Base-by-base conservation (phyloP, 2,329 filamentous ascomycete species). In the Arthroderma uncinatum region DNA sequence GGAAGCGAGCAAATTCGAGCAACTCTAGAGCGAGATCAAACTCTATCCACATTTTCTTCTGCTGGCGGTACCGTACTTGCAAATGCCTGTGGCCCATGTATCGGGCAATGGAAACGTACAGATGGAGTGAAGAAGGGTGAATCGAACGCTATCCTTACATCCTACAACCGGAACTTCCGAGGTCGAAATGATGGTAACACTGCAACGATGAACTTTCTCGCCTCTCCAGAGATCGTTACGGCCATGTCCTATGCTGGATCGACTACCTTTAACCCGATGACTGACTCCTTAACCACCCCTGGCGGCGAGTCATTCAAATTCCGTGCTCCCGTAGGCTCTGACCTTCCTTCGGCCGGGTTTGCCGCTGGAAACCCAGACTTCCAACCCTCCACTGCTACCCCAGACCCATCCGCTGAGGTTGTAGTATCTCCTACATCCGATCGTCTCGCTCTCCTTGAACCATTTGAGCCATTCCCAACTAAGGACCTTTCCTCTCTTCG, bases 101-200 rank as follows among this genome's bases (percentile, higher is more conserved):
- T 95, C 64, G 91, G 92, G 1, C 90, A 95, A 74, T 98, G 93
- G 93, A 88, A 87, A 69, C 85, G 93, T 58, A 92, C 88, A 16
- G 93, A 97, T 68, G 87, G 84, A 21, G 82, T 94, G 16, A 73
- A 76, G 64, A 95, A 95, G 76, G 91, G 90, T 61, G 88, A 91
- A 58, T 78, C 82, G 56, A 98, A 98, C 69, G 93, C 93, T 61
- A 97, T 98, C 66, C 82, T 98, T 67, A 92, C 90, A 8, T 96
- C 91, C 0, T 98, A 96, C 78, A 98, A 98, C 80, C 88, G 93
- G 60, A 98, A 98, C 76, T 98, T 98, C 79, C 88, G 88, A 54
- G 92, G 89, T 60, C 87, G 93, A 63, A 98, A 98, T 71, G 93
- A 98, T 68, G 93, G 93, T 61, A 98, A 98, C 77, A 85, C 88